Evolutionary conservation across 352 stramenopile genomes (phyloP), one percentile per base, ranked within the genome.

Genomic region (Phytophthora pistaciae): DNA sequence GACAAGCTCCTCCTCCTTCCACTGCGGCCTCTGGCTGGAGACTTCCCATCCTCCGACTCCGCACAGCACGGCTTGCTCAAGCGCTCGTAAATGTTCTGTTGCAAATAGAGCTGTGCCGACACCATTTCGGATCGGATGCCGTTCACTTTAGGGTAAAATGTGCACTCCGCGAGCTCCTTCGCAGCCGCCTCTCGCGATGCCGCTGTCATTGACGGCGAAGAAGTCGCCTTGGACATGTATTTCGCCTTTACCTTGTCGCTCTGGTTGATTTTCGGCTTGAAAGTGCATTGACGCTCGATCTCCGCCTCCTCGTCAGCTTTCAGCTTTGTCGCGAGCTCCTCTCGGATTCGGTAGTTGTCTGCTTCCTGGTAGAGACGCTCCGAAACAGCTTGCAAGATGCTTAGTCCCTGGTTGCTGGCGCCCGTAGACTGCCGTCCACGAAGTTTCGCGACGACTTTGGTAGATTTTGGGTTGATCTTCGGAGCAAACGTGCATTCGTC

Each of bases 71-170:
- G 84, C 3, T 84, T 85, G 60, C 88, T 96, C 21, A 96, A 77
- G 2, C 87, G 86, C 50, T 94, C 86, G 74, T 92, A 94, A 57
- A 96, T 94, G 58, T 96, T 91, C 63, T 96, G 86, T 66, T 93
- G 84, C 40, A 95, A 70, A 44, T 96, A 95, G 54, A 95, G 76
- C 63, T 96, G 90, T 0, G 90, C 90, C 5, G 88, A 94, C 16
- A 92, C 74, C 88, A 96, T 95, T 42, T 92, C 87, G 3, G 79
- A 72, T 59, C 78, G 76, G 62, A 96, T 89, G 2, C 74, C 62
- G 64, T 96, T 95, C 49, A 95, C 83, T 70, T 93, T 91, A 4
- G 88, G 88, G 29, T 83, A 77, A 54, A 95, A 93, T 20, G 88
- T 94, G 74, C 88, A 95, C 66, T 94, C 78, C 23, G 86, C 72